Evolutionary conservation across 2,329 filamentous ascomycete species (phyloP).

Genomic region (Aureobasidium sp.): DNA sequence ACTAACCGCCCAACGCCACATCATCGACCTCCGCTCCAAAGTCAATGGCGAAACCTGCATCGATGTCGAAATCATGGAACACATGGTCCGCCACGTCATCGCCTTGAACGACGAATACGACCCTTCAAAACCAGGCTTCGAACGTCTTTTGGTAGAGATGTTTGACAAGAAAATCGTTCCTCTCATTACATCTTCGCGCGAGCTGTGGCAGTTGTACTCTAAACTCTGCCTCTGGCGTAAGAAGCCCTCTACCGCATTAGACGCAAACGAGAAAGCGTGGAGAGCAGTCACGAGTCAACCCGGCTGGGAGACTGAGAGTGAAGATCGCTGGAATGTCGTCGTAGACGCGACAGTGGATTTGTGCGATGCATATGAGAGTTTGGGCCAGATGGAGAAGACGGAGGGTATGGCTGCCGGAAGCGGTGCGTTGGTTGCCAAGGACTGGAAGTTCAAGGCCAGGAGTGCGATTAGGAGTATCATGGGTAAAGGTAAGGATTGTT

Average conservation of each 20-base stretch:
- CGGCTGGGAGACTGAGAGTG: conserved; percentile 50
- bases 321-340: conserved; percentile 61
- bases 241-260: conserved; percentile 65
- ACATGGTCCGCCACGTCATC: conserved; percentile 66
- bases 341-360: conserved; percentile 74
- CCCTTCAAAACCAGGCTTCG: conserved; percentile 40
- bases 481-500: conserved; percentile 71
- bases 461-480: conserved; percentile 78
- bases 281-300: conserved; percentile 57
- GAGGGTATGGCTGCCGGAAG: conserved; percentile 45
- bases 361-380: conserved; percentile 75
- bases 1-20: conserved; percentile 63
- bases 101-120: conserved; percentile 41
- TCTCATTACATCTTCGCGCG: conserved; percentile 71
- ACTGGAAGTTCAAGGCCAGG: conserved; percentile 84
- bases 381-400: conserved; percentile 44
- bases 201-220: conserved; percentile 69
- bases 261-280: conserved; percentile 87
- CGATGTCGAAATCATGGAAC: conserved; percentile 64
- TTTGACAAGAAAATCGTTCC: conserved; percentile 70
- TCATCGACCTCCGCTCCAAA: conserved; percentile 65
- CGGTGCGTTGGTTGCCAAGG: conserved; percentile 60
- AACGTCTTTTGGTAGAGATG: conserved; percentile 60
- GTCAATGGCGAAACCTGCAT: conserved; percentile 68
- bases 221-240: conserved; percentile 66